Percentiles rank a stretch among this genome's conserved stretches.
Conservation (phyloP, 2,329 filamentous ascomycete species). For the Trichoderma arundinaceum region DNA sequence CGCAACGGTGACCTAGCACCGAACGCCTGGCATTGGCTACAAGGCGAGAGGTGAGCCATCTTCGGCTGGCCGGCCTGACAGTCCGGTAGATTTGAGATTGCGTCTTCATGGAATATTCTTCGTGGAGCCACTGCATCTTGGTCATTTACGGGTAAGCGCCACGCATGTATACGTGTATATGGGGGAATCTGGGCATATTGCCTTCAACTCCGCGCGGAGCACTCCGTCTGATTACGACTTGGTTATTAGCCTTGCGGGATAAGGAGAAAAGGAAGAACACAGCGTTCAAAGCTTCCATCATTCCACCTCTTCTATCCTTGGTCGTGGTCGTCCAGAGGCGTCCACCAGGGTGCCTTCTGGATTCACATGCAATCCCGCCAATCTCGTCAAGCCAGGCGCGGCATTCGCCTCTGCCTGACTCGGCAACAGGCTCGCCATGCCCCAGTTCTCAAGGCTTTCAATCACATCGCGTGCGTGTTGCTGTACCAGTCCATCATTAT, state of each 20-base stretch:
- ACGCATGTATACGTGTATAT: neutral
- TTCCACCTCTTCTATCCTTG: slow-evolving; percentile 67
- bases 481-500: slow-evolving; percentile 71
- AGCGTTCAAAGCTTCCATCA: slow-evolving; percentile 39
- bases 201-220: neutral
- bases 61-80: slow-evolving; percentile 22
- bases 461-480: slow-evolving; percentile 70
- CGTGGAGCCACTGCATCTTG: neutral
- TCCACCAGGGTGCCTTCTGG: slow-evolving; percentile 38
- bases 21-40: neutral
- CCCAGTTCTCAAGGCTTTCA: slow-evolving; percentile 69
- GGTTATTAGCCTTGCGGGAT: neutral
- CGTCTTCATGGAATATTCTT: slow-evolving; percentile 1
- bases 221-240: slow-evolving; percentile 12
- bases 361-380: slow-evolving; percentile 50
- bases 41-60: slow-evolving; percentile 7
- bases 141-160: slow-evolving; percentile 8
- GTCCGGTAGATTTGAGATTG: slow-evolving; percentile 10
- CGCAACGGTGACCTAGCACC: slow-evolving; percentile 18
- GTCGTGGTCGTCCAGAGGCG: slow-evolving; percentile 41
- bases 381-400: slow-evolving; percentile 39
- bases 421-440: slow-evolving; percentile 57
- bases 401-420: slow-evolving; percentile 37
- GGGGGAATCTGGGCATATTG: neutral
- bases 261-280: neutral